These are phyloP conservation scores for Candida awuae DNA, from an alignment of 805 yeast species.

Conservation along the genomic window DNA sequence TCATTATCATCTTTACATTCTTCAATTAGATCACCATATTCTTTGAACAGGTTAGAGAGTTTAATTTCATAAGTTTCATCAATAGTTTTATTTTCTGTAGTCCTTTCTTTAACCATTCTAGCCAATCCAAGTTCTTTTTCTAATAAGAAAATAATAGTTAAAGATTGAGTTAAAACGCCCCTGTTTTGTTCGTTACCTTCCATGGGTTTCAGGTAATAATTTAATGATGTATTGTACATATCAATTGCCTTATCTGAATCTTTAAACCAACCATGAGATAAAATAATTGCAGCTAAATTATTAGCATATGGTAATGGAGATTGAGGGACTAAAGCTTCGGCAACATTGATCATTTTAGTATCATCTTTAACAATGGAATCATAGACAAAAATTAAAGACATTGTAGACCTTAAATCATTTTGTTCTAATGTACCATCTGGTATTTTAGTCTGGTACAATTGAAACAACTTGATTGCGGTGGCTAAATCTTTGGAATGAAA, in stretches of 20 bases:
- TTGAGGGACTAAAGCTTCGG: slow-evolving; percentile 25
- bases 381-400: slow-evolving; percentile 21
- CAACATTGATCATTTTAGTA: slow-evolving; percentile 14
- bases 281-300: slow-evolving; percentile 20
- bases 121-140: slow-evolving; percentile 27
- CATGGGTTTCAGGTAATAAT: slow-evolving; percentile 15
- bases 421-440: slow-evolving; percentile 20
- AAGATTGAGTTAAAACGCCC: slow-evolving; percentile 21
- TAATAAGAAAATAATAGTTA: slow-evolving; percentile 21
- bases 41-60: slow-evolving; percentile 22
- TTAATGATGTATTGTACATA: slow-evolving; percentile 25
- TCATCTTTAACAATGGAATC: slow-evolving; percentile 16
- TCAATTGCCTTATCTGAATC: slow-evolving; percentile 25
- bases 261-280: slow-evolving; percentile 26
- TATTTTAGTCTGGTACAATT: slow-evolving; percentile 19
- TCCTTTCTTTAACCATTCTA: slow-evolving; percentile 24
- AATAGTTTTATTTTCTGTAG: slow-evolving; percentile 21
- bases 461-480: slow-evolving; percentile 18
- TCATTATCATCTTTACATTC: slow-evolving; percentile 12
- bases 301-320: slow-evolving; percentile 20
- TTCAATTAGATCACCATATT: slow-evolving; percentile 27
- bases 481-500: slow-evolving; percentile 19
- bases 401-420: slow-evolving; percentile 16
- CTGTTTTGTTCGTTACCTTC: slow-evolving; percentile 15
- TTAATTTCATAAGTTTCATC: slow-evolving; percentile 18